A percentile compares a stretch with the other conserved stretches of the same genome.
phyloP scores from a whole-genome alignment of 768 basidiomycete genomes.

The Boletus subcaerulescens region DNA sequence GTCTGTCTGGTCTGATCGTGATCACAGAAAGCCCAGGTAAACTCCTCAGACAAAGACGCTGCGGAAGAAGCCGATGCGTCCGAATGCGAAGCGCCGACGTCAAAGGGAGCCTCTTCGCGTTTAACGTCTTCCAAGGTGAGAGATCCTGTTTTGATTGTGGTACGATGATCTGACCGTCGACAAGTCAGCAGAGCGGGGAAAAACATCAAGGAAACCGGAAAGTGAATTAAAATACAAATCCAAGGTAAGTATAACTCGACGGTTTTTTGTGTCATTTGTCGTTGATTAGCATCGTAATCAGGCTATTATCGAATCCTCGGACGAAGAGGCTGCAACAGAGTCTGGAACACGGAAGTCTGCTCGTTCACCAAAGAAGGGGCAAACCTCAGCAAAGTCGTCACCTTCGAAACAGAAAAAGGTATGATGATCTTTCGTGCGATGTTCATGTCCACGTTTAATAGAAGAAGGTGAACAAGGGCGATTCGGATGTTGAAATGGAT shows the following conservation, averaged over 20 bases:
- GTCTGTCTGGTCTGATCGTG: background rate
- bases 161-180: background rate
- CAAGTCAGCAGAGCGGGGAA: constrained; percentile 9
- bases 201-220: constrained; percentile 17
- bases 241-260: constrained; percentile 12
- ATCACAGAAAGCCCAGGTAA: background rate
- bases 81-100: background rate
- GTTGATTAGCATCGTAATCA: background rate
- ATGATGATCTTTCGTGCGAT: background rate
- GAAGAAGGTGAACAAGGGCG: constrained; percentile 1
- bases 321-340: constrained; percentile 21
- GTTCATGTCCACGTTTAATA: background rate
- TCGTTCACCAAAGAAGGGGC: constrained; percentile 10
- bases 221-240: constrained; percentile 26
- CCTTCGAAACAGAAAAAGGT: constrained; percentile 15
- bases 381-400: background rate
- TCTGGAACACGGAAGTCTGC: background rate
- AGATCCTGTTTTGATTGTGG: background rate
- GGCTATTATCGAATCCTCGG: constrained; percentile 30
- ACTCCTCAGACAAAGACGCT: background rate
- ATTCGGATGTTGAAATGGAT: constrained; percentile 14
- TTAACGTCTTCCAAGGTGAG: constrained; percentile 12
- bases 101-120: constrained; percentile 12
- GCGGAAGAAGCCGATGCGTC: constrained; percentile 3
- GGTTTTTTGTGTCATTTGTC: background rate